Evolutionary conservation across 129 eudicot species (phyloP), one percentile per base, ranked within the genome.

Genomic region (Artemisia annua): DNA sequence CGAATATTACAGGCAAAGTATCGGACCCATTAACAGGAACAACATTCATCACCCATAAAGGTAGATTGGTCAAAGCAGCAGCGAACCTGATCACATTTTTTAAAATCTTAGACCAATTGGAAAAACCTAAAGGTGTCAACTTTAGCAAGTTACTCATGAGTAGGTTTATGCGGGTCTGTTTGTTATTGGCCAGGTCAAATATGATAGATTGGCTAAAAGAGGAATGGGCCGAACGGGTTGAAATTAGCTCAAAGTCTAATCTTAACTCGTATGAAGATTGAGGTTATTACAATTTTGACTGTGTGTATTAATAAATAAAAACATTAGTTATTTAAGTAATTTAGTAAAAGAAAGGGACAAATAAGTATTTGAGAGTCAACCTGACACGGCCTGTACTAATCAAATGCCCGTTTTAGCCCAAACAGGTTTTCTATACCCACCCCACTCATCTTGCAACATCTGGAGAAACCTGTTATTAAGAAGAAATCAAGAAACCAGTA

Each of bases 21-120:
- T 95, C 97, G 3, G 87, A 88, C 16, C 78, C 96, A 30, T 85
- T 80, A 66, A 88, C 75, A n/a, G 99, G 99, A 20, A 95, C 82
- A 17, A 90, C 88, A 58, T 95, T 95, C 96, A 95, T 90, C 78
- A 90, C 99, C 99, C 99, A 95, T 20, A 95, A 19, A 15, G 97
- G 97, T 79, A 43, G 77, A 78, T 80, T 80, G 16, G 78, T 72
- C 62, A 90, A 91, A 30, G 97, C 96, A 71, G 96, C 96, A 79
- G 97, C 97, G 66, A 92, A 92, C 66, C 96, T 92, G 81, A 60
- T 17, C 46, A 75, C 3, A 55, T 77, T 30, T 67, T 44, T n/a
- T 26, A 48, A 59, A 30, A 65, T 56, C 12, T 11, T 24, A 62
- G 63, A 62, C 56, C 8, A 48, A 57, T 7, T 65, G 49, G 14